Conservation (phyloP, 2,329 filamentous ascomycete species). For the Hirsutella minnesotensis region DNA sequence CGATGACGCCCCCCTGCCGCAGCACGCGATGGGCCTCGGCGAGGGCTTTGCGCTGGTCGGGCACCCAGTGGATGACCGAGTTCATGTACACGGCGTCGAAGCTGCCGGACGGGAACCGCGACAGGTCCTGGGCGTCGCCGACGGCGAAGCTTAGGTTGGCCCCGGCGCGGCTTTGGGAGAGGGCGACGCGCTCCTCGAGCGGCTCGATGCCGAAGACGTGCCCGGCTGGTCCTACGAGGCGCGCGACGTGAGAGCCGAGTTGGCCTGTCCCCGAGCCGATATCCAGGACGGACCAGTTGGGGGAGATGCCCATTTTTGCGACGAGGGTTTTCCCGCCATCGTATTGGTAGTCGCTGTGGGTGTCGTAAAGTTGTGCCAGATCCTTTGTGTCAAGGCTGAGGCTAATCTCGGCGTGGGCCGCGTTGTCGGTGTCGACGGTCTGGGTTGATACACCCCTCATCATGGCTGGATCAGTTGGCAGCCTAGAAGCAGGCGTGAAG, state of each 20-base stretch:
- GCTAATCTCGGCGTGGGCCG: no score
- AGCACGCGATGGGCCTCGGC: neutral
- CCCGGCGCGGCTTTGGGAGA: neutral
- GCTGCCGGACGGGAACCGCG: neutral
- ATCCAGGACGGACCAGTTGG: neutral
- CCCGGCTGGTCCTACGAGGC: neutral
- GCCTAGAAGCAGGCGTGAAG: no score
- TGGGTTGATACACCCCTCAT: no score
- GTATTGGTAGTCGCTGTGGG: neutral
- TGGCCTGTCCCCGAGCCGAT: neutral
- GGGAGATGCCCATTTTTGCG: neutral
- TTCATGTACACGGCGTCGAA: neutral
- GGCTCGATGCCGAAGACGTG: neutral
- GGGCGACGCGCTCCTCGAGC: neutral
- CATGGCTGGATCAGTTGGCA: no score
- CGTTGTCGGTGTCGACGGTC: no score
- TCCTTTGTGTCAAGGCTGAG: neutral
- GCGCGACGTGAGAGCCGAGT: neutral
- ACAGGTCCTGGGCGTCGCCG: neutral
- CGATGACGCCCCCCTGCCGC: neutral
- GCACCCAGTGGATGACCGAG: neutral
- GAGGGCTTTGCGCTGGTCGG: neutral
- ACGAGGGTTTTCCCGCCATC: neutral
- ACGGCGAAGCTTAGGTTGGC: neutral
- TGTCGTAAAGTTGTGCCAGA: neutral